phyloP scores from a whole-genome alignment of 2,329 filamentous ascomycete species.

The Ilyonectria robusta region DNA sequence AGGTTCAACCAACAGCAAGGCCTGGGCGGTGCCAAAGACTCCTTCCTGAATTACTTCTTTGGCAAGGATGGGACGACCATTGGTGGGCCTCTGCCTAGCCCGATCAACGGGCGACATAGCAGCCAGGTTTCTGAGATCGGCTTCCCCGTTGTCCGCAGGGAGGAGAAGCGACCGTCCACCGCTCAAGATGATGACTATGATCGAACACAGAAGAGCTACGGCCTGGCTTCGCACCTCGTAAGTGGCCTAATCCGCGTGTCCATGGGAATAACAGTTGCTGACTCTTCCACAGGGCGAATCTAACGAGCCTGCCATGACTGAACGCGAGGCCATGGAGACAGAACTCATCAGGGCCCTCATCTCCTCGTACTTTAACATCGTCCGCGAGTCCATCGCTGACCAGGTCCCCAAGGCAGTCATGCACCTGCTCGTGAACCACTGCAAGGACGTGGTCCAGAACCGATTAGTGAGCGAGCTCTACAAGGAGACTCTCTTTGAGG shows the following conservation, averaged over 20 bases:
- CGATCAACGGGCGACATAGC: slow-evolving; percentile 71
- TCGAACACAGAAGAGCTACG: slow-evolving; percentile 56
- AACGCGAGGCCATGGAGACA: slow-evolving; percentile 96
- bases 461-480: slow-evolving; percentile 95
- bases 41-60: slow-evolving; percentile 98
- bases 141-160: slow-evolving; percentile 85
- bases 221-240: slow-evolving; percentile 70
- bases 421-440: slow-evolving; percentile 98
- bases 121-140: slow-evolving; percentile 85
- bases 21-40: slow-evolving; percentile 80
- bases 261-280: slow-evolving; percentile 33
- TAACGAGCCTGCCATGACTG: slow-evolving; percentile 89
- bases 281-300: slow-evolving; percentile 64
- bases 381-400: slow-evolving; percentile 97
- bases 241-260: slow-evolving; percentile 52
- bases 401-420: slow-evolving; percentile 99
- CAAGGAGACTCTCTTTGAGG: slow-evolving; percentile 90
- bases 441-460: slow-evolving; percentile 98
- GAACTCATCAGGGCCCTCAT: slow-evolving; percentile 97
- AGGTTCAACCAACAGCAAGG: slow-evolving; percentile 69
- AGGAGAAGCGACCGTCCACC: slow-evolving; percentile 69
- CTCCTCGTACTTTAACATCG: slow-evolving; percentile 99
- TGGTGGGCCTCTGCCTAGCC: slow-evolving; percentile 55
- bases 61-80: slow-evolving; percentile 84
- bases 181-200: slow-evolving; percentile 61